Percentiles rank a stretch among this genome's conserved stretches.
phyloP scores from a whole-genome alignment of 768 basidiomycete species.

The Harrya chromipes region DNA sequence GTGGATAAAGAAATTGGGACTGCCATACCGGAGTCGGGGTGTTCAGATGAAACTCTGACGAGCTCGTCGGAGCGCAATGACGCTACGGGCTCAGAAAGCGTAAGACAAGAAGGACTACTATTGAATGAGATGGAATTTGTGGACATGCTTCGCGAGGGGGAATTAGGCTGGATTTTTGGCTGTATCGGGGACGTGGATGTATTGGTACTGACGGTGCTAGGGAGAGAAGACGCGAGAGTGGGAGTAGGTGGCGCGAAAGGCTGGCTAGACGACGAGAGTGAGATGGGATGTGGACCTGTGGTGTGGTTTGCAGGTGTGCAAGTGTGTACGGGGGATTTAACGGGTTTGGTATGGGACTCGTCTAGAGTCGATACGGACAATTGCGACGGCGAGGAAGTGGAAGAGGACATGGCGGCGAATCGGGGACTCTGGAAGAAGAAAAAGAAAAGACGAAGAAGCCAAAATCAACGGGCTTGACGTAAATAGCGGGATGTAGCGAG shows the following conservation, averaged over 20 bases:
- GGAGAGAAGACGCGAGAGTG: slow-evolving; percentile 6
- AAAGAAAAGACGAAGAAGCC: slow-evolving; percentile 12
- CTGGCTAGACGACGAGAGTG: slow-evolving; percentile 13
- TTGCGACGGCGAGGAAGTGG: slow-evolving; percentile 25
- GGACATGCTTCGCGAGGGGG: slow-evolving; percentile 11
- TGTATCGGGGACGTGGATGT: slow-evolving; percentile 19
- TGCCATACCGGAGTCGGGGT: slow-evolving; percentile 13
- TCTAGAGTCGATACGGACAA: slow-evolving; percentile 19
- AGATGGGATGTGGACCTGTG: slow-evolving; percentile 5
- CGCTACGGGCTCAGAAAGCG: slow-evolving; percentile 9
- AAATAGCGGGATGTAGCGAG: slow-evolving; percentile 16
- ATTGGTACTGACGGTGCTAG: slow-evolving; percentile 9
- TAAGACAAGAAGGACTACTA: slow-evolving; percentile 22
- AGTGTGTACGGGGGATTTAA: slow-evolving; percentile 4
- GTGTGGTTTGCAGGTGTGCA: slow-evolving; percentile 4
- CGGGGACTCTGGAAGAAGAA: slow-evolving; percentile 16
- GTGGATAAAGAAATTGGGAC: slow-evolving; percentile 3
- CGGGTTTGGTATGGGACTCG: slow-evolving; percentile 7
- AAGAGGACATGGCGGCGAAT: slow-evolving; percentile 28
- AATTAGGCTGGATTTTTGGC: slow-evolving; percentile 20
- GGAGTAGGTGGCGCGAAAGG: slow-evolving; percentile 22
- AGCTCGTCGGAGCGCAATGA: slow-evolving; percentile 5
- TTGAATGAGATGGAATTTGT: slow-evolving; percentile 11
- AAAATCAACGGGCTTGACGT: slow-evolving; percentile 18
- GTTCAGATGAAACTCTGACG: slow-evolving; percentile 10